phyloP scores from a whole-genome alignment of 2,329 filamentous ascomycete species.

The Karstenula rhodostoma region DNA sequence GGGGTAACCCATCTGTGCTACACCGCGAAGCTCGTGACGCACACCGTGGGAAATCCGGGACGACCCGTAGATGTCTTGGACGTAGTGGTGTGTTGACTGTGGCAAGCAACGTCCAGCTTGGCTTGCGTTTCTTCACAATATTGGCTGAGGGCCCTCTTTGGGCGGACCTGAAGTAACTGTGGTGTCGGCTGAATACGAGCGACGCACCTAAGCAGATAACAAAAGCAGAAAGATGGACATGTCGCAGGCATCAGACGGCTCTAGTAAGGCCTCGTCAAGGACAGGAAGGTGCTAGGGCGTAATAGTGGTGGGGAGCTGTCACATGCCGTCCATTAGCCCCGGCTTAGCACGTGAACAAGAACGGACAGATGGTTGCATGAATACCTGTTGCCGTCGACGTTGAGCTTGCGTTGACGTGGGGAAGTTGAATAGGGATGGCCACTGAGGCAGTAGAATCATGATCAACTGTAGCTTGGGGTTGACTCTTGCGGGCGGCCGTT shows the following conservation, averaged over 20 bases:
- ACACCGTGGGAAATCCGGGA: constrained; percentile 6
- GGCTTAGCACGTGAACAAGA: constrained; percentile 7
- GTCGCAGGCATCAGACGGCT: constrained; percentile 1
- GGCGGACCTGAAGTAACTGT: not conserved
- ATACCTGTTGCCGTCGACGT: too few relatives aligned
- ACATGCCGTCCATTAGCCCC: not conserved
- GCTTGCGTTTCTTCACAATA: not conserved
- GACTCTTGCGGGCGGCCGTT: not conserved
- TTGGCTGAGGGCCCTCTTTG: not conserved
- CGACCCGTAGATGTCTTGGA: not conserved
- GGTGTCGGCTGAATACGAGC: constrained; percentile 4
- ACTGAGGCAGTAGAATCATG: not conserved
- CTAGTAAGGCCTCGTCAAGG: constrained; percentile 8
- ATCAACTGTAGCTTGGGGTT: not conserved
- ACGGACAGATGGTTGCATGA: constrained; percentile 7
- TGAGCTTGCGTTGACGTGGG: not conserved
- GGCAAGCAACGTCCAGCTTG: not conserved
- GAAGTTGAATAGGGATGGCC: not conserved
- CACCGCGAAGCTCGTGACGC: constrained; percentile 2
- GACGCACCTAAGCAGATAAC: not conserved
- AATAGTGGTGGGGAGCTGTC: constrained; percentile 9
- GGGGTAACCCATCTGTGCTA: constrained; percentile 1
- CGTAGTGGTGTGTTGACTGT: constrained; percentile 14
- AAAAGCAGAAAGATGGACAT: not conserved
- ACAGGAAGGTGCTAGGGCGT: constrained; percentile 14